These are phyloP conservation scores for Rubia peregrina DNA, from an alignment of 305 asterid species.

Conservation along the genomic window DNA sequence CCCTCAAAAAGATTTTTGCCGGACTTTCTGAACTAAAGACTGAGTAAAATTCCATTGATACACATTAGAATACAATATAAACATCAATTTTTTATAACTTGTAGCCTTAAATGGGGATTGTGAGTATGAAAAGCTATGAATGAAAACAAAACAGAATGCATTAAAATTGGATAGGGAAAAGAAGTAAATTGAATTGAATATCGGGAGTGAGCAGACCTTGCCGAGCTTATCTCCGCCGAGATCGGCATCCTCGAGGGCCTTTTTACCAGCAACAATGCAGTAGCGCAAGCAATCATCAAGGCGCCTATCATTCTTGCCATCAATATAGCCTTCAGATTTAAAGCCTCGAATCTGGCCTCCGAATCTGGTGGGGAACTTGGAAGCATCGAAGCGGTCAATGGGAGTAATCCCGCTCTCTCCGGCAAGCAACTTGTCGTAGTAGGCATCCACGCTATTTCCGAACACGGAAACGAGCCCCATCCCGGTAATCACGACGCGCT, in stretches of 20 bases:
- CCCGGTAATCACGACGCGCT: constrained; percentile 58
- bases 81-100: too few relatives aligned
- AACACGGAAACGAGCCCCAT: constrained; percentile 63
- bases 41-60: too few relatives aligned
- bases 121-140: not conserved
- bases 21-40: too few relatives aligned
- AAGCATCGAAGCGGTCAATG: constrained; percentile 58
- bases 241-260: constrained; percentile 53
- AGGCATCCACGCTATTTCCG: constrained; percentile 45
- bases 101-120: not conserved
- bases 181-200: not conserved
- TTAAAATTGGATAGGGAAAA: not conserved
- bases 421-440: constrained; percentile 48
- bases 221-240: constrained; percentile 24
- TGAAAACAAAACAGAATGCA: not conserved
- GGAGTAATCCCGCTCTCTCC: constrained; percentile 55
- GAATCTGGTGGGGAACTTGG: constrained; percentile 41
- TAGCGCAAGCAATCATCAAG: constrained; percentile 48
- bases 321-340: constrained; percentile 53
- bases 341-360: constrained; percentile 52
- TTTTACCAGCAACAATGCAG: constrained; percentile 56
- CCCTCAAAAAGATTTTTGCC: too few relatives aligned
- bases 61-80: too few relatives aligned
- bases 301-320: constrained; percentile 56
- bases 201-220: constrained; percentile 8